phyloP scores from a whole-genome alignment of 2,329 filamentous ascomycete species.

The Diplodia scrobiculata region DNA sequence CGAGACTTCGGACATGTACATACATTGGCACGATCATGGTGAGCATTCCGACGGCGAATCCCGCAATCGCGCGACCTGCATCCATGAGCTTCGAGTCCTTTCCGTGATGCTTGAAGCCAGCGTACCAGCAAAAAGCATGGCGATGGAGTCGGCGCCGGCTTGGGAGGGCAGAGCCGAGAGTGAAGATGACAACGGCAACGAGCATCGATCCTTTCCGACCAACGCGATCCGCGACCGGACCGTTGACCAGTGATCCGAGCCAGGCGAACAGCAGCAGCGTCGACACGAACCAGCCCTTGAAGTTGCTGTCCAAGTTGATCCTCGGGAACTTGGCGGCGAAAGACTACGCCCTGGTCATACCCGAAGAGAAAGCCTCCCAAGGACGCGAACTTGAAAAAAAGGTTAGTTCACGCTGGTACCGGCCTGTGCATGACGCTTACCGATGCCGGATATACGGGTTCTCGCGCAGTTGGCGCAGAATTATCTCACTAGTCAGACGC shows the following conservation, averaged over 20 bases:
- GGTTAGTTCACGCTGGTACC: neutral
- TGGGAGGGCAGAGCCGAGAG: slow-evolving; percentile 6
- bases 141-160: neutral
- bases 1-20: slow-evolving; percentile 37
- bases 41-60: slow-evolving; percentile 65
- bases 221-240: slow-evolving; percentile 5
- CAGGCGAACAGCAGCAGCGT: slow-evolving; percentile 12
- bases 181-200: slow-evolving; percentile 10
- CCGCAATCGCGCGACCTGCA: slow-evolving; percentile 62
- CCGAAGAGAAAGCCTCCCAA: slow-evolving; percentile 17
- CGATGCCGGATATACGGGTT: slow-evolving; percentile 12
- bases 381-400: neutral
- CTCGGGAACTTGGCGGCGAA: slow-evolving; percentile 37
- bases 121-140: slow-evolving; percentile 4
- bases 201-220: slow-evolving; percentile 12
- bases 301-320: slow-evolving; percentile 7
- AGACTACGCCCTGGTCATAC: slow-evolving; percentile 60
- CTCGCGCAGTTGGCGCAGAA: slow-evolving; percentile 7
- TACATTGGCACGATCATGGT: slow-evolving; percentile 58
- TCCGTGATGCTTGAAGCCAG: too few relatives aligned
- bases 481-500: neutral
- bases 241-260: slow-evolving; percentile 6
- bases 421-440: neutral
- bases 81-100: too few relatives aligned
- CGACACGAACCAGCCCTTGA: slow-evolving; percentile 22